Evolutionary conservation across 2,329 filamentous ascomycete genomes (phyloP), one percentile per base, ranked within the genome.

Genomic region (Dactylonectria estremocensis): DNA sequence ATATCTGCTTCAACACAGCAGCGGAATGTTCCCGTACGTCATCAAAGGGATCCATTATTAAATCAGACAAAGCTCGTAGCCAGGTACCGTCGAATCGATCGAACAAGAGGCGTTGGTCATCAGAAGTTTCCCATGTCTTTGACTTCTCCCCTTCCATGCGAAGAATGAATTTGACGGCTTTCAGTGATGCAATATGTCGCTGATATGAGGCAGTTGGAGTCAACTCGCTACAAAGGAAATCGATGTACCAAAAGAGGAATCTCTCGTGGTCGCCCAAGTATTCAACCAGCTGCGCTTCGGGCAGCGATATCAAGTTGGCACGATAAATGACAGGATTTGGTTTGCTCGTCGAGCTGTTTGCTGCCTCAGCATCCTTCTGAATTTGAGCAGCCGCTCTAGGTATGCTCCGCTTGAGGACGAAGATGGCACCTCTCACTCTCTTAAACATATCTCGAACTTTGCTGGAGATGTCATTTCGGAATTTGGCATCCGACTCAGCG

Each of bases 11-110:
- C 31, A 93, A 73, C 2, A 90, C 81, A 2, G 79, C 80, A 0
- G 85, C 83, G 3, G 90, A 86, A 43, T 83, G 80, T 49, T 88
- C 89, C 72, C 95, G 88, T 5, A 98, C 93, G 79, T 99, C 96
- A 64, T 98, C 96, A 76, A 97, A 99, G 0, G 95, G 94, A 74
- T 99, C 93, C 77, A 97, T 85, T 8, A 97, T 81, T 22, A 97
- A 87, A 78, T 97, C 94, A 14, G 95, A 83, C 7, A 98, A 83
- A 5, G 91, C 84, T 54, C 92, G 86, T 11, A 89, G 80, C 82
- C 92, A 89, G 0, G 80, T 84, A 3, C 74, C 71, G 53, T 88
- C 86, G 67, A 86, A 80, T 2, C 81, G 73, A 54, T 82, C 77
- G 54, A 83, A 84, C 61, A 84, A 82, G 14, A 80, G 77, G 60